Base-by-base conservation (phyloP, 2,329 filamentous ascomycete genomes). In the Epicoccum sorghinum region DNA sequence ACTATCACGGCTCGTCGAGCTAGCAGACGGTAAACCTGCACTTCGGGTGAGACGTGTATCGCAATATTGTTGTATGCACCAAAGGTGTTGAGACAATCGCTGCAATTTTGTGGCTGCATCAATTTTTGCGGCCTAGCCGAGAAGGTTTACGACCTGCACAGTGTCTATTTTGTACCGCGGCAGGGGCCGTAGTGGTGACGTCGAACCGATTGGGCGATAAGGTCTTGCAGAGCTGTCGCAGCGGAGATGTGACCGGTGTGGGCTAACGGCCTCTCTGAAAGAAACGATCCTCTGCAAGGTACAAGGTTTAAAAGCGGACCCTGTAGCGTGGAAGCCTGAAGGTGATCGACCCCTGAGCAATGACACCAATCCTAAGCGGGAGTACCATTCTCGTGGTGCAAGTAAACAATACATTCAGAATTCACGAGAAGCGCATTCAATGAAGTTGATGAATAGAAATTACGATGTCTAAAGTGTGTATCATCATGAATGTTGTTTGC, bases 261-360 rank as follows among this genome's bases (percentile, higher is more conserved):
- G 41, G 30, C 36, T 12, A 45, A 29, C 9, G 41, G 37, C 35
- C 13, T 32, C 9, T 23, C 36, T 50, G 46, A 27, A 38, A 39
- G 42, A 50, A 47, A 18, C 18, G 43, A 46, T 46, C n/a, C 36
- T 29, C 47, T 43, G 52, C 52, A 55, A 51, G 52, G 52, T 47
- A 55, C 52, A 50, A 22, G 32, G 47, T 43, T 30, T 18, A 14
- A 29, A 33, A 38, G 30, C 35, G 41, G 39, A 24, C 29, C 42
- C 30, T 49, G 18, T 42, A 8, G 25, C 29, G 41, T 27, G 37
- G 23, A 37, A 18, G 18, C 18, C 18, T 18, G 45, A 45, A 22
- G 40, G 37, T 18, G 13, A 6, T 29, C 39, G n/a, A 23, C 35
- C 41, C 48, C 41, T 41, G 39, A 41, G n/a, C 39, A 3, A 18